Conservation (phyloP, 768 basidiomycete genomes). For the Candolleomyces aberdarensis region DNA sequence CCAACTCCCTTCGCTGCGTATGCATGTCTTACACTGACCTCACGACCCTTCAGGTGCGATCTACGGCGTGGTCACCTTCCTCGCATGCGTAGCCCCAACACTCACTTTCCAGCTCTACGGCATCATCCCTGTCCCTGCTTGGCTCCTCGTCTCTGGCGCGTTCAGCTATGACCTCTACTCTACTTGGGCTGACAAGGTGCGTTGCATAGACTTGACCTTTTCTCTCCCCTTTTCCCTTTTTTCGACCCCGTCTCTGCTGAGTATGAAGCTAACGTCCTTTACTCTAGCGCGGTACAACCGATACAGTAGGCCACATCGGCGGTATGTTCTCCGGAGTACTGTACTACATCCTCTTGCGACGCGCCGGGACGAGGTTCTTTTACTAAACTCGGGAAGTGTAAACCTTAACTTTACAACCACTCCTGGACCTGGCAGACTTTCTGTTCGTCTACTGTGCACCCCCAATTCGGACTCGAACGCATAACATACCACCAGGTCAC, state of each 20-base stretch:
- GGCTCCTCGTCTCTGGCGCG: constrained; percentile 66
- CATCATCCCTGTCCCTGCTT: constrained; percentile 77
- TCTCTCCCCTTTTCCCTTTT: no score
- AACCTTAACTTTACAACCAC: no score
- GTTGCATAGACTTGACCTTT: constrained; percentile 12
- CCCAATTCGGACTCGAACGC: no score
- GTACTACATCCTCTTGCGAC: constrained; percentile 45
- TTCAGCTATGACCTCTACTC: constrained; percentile 59
- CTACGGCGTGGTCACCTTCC: constrained; percentile 65
- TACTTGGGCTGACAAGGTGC: constrained; percentile 37
- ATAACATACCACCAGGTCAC: no score
- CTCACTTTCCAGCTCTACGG: constrained; percentile 70
- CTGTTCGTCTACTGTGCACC: no score
- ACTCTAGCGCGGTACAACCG: constrained; percentile 46
- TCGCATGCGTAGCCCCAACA: constrained; percentile 67
- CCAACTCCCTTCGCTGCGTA: no score
- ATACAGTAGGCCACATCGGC: constrained; percentile 68
- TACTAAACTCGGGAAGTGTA: background rate
- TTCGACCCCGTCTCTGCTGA: background rate
- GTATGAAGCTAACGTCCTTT: background rate
- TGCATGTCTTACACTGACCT: background rate
- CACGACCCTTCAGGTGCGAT: constrained; percentile 53
- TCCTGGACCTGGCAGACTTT: no score
- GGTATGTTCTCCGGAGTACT: constrained; percentile 60
- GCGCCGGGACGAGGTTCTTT: constrained; percentile 24